phyloP scores from a whole-genome alignment of 805 yeast genomes.

The Metschnikowia cubensis region DNA sequence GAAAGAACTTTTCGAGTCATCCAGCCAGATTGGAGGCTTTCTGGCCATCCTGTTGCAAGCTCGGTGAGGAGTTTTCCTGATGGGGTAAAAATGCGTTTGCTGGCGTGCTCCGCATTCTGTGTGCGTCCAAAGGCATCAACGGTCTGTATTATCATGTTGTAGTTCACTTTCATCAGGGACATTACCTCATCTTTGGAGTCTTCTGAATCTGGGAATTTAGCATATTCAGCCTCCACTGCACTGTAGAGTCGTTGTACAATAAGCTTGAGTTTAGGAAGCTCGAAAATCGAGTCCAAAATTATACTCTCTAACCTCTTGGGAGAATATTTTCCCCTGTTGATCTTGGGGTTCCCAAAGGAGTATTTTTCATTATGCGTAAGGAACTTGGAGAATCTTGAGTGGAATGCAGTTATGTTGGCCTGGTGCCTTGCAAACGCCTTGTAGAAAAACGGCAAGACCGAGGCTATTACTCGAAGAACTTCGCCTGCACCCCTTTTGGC shows the following conservation, averaged over 20 bases:
- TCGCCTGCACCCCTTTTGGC: conserved; percentile 68
- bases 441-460: conserved; percentile 83
- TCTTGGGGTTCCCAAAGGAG: conserved; percentile 25
- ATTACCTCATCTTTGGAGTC: conserved; percentile 17
- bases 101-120: neutral
- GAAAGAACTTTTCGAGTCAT: conserved; percentile 79
- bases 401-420: conserved; percentile 76
- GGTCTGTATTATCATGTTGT: conserved; percentile 54
- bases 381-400: conserved; percentile 46
- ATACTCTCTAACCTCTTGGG: conserved; percentile 37
- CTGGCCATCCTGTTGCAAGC: conserved; percentile 83
- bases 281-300: conserved; percentile 61
- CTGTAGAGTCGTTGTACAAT: conserved; percentile 59
- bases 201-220: conserved; percentile 18
- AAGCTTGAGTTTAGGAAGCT: conserved; percentile 65
- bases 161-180: conserved; percentile 36
- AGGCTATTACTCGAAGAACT: conserved; percentile 73
- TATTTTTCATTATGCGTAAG: conserved; percentile 24
- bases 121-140: conserved; percentile 74
- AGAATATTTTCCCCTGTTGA: conserved; percentile 29
- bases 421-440: conserved; percentile 92
- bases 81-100: conserved; percentile 70
- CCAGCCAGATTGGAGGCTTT: conserved; percentile 86
- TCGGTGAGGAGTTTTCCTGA: conserved; percentile 86
- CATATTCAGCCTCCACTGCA: conserved; percentile 42